Evolutionary conservation across 2,329 filamentous ascomycete species (phyloP).

Genomic region (Colletotrichum sp.): DNA sequence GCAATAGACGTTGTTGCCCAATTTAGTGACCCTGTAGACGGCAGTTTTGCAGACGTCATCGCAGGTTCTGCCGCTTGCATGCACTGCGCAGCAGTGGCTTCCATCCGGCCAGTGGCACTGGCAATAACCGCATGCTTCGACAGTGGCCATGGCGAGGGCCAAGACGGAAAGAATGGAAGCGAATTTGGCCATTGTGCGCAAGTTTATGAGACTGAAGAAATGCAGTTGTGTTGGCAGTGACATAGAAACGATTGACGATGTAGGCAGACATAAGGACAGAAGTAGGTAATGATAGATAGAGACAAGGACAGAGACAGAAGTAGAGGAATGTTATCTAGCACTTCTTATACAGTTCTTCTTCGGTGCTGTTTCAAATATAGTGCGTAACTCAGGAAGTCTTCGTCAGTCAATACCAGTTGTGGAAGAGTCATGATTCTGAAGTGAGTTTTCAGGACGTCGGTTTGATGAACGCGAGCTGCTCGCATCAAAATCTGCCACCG

Average conservation of each 20-base stretch:
- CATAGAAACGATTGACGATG: background rate
- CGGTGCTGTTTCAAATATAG: background rate
- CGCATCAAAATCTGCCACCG: background rate
- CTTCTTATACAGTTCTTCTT: background rate
- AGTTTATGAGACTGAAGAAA: background rate
- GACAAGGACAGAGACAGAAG: background rate
- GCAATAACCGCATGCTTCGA: background rate
- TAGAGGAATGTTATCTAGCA: background rate
- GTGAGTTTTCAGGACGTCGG: background rate
- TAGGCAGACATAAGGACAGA: background rate
- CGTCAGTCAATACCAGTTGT: background rate
- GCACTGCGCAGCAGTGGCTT: background rate
- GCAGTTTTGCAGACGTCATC: background rate
- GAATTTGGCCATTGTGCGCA: background rate
- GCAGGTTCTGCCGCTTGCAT: background rate
- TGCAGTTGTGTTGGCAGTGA: background rate
- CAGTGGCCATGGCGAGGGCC: background rate
- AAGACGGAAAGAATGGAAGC: background rate
- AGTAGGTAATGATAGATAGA: background rate
- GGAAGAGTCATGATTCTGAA: background rate
- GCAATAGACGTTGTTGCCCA: background rate
- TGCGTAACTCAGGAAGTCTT: accelerated
- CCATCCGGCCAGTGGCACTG: background rate
- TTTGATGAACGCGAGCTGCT: background rate
- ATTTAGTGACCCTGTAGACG: background rate